Evolutionary conservation across 2,329 filamentous ascomycete species (phyloP), one percentile per base, ranked within the genome.

Genomic region (Neonectria magnoliae): DNA sequence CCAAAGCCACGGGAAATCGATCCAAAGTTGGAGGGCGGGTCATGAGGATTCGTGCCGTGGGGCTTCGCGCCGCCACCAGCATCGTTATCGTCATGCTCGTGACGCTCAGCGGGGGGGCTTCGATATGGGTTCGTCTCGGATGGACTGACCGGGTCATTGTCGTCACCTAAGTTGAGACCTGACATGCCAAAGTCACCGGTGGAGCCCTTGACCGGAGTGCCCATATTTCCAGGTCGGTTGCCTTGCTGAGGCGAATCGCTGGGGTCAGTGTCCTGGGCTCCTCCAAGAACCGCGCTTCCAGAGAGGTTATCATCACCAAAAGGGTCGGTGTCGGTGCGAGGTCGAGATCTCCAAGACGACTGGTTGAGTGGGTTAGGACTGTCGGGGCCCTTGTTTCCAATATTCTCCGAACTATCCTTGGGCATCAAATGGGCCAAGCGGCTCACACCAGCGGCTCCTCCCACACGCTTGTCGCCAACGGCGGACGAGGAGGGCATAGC

Each of bases 121-220:
- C 94, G 93, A 76, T 96, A 99, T 2, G 96, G 96, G 76, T 99
- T 99, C 3, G 96, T 98, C 74, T 97, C 93, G 0, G 94, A 96
- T 11, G 96, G 96, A 76, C 95, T 98, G 75, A 93, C 88, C 0
- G 92, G 91, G 63, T 93, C 92, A n/a, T 84, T 83, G 47, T 78
- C 81, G 55, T 85, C 85, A 78, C 76, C 88, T 75, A 83, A 84
- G 79, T 80, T 87, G 72, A 86, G 83, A 71, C 87, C 87, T 14
- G 86, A 81, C 85, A 90, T 88, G 48, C 88, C 88, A 71, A 90
- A 88, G 65, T 91, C 88, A 44, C 84, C 81, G 5, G 86, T 79
- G 4, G 81, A 83, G 5, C 81, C 84, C 75, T 88, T 88, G 22
- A 84, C 78, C 0, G 86, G 87, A 1, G 85, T 88, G 51, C 87